Percentiles rank a stretch among this genome's conserved stretches.
Conservation (phyloP, 768 basidiomycete genomes). For the Pleurotus tuber-regium region DNA sequence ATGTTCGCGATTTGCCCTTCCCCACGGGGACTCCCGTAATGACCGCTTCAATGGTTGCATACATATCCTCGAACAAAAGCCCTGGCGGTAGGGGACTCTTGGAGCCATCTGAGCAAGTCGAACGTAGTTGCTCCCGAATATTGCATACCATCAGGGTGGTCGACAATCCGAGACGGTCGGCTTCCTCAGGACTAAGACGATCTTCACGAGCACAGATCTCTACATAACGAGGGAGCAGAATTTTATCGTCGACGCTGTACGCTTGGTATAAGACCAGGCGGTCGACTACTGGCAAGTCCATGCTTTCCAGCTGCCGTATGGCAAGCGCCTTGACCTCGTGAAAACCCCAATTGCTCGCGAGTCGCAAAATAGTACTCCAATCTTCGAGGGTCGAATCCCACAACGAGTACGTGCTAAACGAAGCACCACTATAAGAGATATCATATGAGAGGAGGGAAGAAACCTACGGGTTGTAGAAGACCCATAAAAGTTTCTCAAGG, state of each 20-base stretch:
- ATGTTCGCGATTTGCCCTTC: no score
- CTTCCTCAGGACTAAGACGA: conserved; percentile 44
- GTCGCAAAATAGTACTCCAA: conserved; percentile 54
- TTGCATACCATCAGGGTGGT: conserved; percentile 26
- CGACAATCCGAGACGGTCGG: conserved; percentile 37
- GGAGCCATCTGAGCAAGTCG: conserved; percentile 13
- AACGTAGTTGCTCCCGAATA: conserved; percentile 15
- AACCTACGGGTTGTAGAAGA: conserved; percentile 55
- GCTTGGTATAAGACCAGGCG: conserved; percentile 49
- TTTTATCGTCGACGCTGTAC: conserved; percentile 31
- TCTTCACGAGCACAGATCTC: conserved; percentile 35
- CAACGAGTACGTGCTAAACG: conserved; percentile 48
- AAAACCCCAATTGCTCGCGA: conserved; percentile 59
- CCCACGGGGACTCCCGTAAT: neutral
- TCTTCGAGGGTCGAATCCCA: conserved; percentile 47
- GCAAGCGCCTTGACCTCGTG: conserved; percentile 46
- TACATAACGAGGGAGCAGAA: conserved; percentile 42
- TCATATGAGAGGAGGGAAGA: neutral
- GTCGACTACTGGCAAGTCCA: conserved; percentile 42
- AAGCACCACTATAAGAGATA: neutral
- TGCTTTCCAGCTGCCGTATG: conserved; percentile 50
- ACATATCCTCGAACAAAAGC: conserved; percentile 8
- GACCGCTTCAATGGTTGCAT: neutral
- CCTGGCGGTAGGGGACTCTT: conserved; percentile 13
- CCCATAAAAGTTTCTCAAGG: conserved; percentile 49